phyloP scores from a whole-genome alignment of 2,329 filamentous ascomycete species.

The Colletotrichum graminicola region DNA sequence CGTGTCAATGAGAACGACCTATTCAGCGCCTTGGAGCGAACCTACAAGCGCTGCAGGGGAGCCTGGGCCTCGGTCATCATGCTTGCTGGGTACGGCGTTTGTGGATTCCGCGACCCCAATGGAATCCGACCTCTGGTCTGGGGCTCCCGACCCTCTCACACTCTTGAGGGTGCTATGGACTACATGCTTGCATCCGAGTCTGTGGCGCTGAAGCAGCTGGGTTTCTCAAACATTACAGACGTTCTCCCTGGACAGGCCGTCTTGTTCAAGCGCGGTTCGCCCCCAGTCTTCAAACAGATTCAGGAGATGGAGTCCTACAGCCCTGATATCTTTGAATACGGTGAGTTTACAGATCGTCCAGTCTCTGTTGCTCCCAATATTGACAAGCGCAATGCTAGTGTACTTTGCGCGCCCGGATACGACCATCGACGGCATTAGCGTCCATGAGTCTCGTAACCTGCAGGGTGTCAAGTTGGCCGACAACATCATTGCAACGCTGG shows the following conservation, averaged over 20 bases:
- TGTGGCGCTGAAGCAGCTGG: constrained; percentile 84
- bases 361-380: neutral
- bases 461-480: constrained; percentile 88
- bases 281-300: constrained; percentile 82
- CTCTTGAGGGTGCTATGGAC: constrained; percentile 73
- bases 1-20: constrained; percentile 84
- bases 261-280: constrained; percentile 82
- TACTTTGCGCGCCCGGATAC: constrained; percentile 89
- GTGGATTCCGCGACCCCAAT: constrained; percentile 75
- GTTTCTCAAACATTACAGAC: constrained; percentile 81
- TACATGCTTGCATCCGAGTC: constrained; percentile 95
- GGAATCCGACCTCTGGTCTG: constrained; percentile 87
- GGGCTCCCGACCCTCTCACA: constrained; percentile 78
- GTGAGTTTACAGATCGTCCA: neutral
- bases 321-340: constrained; percentile 81
- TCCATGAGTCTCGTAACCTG: constrained; percentile 84
- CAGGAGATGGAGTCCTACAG: constrained; percentile 76
- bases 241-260: constrained; percentile 88
- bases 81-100: constrained; percentile 83
- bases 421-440: constrained; percentile 87
- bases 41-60: constrained; percentile 80
- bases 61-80: constrained; percentile 86
- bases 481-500: constrained; percentile 75
- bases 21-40: constrained; percentile 77
- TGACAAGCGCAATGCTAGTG: constrained; percentile 72